Evolutionary conservation across 2,329 filamentous ascomycete genomes (phyloP).

Genomic region (Colletotrichum sidae): DNA sequence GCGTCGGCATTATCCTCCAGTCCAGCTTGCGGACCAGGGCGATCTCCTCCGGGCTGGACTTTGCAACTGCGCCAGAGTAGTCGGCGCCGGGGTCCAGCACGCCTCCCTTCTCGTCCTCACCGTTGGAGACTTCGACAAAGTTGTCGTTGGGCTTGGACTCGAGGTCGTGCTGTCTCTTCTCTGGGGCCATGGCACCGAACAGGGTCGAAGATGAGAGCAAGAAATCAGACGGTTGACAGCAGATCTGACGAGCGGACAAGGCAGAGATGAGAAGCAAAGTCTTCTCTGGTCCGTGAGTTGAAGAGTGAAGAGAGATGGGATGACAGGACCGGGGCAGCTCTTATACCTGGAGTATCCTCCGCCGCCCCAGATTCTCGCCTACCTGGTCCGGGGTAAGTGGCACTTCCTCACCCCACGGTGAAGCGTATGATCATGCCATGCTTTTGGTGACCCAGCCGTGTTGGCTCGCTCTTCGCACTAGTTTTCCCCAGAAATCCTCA

Average conservation of each 20-base stretch:
- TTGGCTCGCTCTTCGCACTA: background rate
- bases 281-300: constrained; percentile 6
- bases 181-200: constrained; percentile 8
- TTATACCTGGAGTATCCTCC: constrained; percentile 14
- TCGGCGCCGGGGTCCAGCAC: constrained; percentile 42
- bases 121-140: constrained; percentile 41
- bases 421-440: constrained; percentile 20
- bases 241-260: background rate
- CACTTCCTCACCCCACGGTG: constrained; percentile 9
- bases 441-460: background rate
- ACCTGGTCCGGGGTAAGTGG: constrained; percentile 19
- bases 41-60: constrained; percentile 49
- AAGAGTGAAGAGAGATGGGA: background rate
- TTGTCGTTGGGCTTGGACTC: constrained; percentile 42
- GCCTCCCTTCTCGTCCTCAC: constrained; percentile 40
- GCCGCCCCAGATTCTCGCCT: constrained; percentile 1
- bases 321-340: constrained; percentile 5
- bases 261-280: background rate
- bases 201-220: background rate
- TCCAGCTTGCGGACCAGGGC: constrained; percentile 51
- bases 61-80: constrained; percentile 49
- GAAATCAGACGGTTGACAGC: background rate
- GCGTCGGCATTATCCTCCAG: constrained; percentile 52
- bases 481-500: background rate
- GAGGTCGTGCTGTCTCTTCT: constrained; percentile 34